Percentiles rank a stretch among this genome's conserved stretches.
These are phyloP conservation scores for Lactifluus subvellereus DNA, from an alignment of 768 basidiomycete species.

Conservation along the genomic window DNA sequence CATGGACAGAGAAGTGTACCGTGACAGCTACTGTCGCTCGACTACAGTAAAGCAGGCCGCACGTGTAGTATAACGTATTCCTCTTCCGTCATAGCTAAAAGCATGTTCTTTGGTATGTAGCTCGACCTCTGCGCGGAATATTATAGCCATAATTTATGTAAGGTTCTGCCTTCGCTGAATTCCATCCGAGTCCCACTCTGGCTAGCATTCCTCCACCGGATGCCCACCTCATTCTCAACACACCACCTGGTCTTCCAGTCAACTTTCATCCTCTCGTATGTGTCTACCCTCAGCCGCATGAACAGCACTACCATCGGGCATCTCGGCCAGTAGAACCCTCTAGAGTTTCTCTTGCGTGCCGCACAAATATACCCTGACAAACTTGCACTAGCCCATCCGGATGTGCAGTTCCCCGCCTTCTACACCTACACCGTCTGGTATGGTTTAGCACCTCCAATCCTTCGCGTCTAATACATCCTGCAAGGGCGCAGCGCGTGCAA, in stretches of 20 bases:
- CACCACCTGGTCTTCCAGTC: constrained; percentile 40
- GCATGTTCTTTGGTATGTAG: too few species aligned
- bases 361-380: constrained; percentile 76
- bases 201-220: constrained; percentile 60
- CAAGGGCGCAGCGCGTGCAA: constrained; percentile 78
- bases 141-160: neutral
- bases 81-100: too few species aligned
- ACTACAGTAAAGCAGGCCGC: too few species aligned
- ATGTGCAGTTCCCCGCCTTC: constrained; percentile 48
- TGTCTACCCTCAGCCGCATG: neutral
- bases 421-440: constrained; percentile 75
- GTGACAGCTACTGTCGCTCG: too few species aligned
- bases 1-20: constrained; percentile 38
- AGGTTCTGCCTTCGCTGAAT: constrained; percentile 27
- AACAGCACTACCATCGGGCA: neutral
- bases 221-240: constrained; percentile 41
- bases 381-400: constrained; percentile 67
- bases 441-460: neutral
- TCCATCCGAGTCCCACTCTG: constrained; percentile 48
- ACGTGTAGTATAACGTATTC: too few species aligned
- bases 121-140: too few species aligned
- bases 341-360: constrained; percentile 69
- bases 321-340: constrained; percentile 51
- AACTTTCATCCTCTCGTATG: constrained; percentile 67
- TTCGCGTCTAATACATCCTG: neutral